Evolutionary conservation across 305 asterid genomes (phyloP).

Genomic region (Fraxinus xanthoxyloides): DNA sequence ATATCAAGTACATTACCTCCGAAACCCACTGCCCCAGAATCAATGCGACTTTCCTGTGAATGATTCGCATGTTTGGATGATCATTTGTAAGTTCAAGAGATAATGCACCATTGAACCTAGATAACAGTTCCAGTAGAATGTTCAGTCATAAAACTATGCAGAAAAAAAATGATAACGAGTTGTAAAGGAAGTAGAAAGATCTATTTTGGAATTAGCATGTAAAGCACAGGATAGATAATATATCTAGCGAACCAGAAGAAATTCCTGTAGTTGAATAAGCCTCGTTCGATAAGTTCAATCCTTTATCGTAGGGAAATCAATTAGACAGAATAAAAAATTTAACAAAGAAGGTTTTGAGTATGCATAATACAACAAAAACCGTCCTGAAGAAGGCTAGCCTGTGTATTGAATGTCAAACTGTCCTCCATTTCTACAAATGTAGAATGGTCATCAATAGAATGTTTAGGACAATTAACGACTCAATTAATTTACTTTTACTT

Average conservation of each 20-base stretch:
- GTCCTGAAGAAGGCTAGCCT: slow-evolving; percentile 15
- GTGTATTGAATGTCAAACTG: not conserved
- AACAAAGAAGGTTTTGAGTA: slow-evolving; percentile 1
- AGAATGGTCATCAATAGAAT: not conserved
- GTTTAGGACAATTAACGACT: slow-evolving; percentile 12
- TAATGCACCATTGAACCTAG: slow-evolving; percentile 92
- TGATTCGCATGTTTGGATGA: slow-evolving; percentile 89
- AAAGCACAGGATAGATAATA: slow-evolving; percentile 13
- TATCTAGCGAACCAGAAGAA: too few relatives aligned
- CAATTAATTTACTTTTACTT: slow-evolving; percentile 16
- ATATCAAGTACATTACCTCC: slow-evolving; percentile 53
- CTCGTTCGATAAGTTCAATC: too few relatives aligned
- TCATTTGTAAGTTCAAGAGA: slow-evolving; percentile 76
- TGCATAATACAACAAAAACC: not conserved
- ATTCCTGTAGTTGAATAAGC: too few relatives aligned
- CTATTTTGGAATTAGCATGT: not conserved
- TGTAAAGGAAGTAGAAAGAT: not conserved
- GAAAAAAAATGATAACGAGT: slow-evolving; percentile 12
- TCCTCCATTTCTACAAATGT: slow-evolving; percentile 5
- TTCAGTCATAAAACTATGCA: slow-evolving; percentile 19
- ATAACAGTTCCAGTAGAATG: slow-evolving; percentile 25
- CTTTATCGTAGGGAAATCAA: not conserved
- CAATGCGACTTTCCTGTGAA: slow-evolving; percentile 90
- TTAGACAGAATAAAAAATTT: slow-evolving; percentile 13
- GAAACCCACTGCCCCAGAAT: slow-evolving; percentile 99